phyloP scores from a whole-genome alignment of 805 yeast genomes.

The Saccharomyces jurei region DNA sequence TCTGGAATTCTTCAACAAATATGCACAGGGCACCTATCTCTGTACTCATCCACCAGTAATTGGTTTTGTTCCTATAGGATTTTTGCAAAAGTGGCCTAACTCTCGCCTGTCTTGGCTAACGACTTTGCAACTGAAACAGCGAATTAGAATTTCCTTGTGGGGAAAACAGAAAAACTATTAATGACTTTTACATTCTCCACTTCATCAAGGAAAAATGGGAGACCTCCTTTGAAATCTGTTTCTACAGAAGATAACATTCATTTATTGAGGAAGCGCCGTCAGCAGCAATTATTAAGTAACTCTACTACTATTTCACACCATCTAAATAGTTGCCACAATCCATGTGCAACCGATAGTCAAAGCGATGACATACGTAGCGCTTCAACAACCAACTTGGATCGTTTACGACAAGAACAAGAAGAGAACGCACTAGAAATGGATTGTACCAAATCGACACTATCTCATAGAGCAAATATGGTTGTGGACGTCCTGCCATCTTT shows the following conservation, averaged over 20 bases:
- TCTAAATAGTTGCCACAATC: background rate
- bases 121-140: background rate
- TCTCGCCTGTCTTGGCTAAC: background rate
- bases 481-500: conserved; percentile 61
- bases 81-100: background rate
- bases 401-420: background rate
- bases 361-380: background rate
- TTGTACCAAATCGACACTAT: background rate
- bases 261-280: background rate
- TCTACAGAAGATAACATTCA: background rate
- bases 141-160: background rate
- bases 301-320: background rate
- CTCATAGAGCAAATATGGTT: conserved; percentile 11
- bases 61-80: background rate
- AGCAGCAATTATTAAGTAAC: background rate
- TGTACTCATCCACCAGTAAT: background rate
- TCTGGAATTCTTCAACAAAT: background rate
- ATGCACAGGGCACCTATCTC: background rate
- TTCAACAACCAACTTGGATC: background rate
- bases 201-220: background rate
- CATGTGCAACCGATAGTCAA: background rate
- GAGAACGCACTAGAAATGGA: background rate
- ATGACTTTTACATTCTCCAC: background rate
- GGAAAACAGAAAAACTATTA: background rate
- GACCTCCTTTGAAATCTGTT: background rate